These are phyloP conservation scores for Termitomyces sp. DNA, from an alignment of 768 basidiomycete genomes.

Conservation along the genomic window DNA sequence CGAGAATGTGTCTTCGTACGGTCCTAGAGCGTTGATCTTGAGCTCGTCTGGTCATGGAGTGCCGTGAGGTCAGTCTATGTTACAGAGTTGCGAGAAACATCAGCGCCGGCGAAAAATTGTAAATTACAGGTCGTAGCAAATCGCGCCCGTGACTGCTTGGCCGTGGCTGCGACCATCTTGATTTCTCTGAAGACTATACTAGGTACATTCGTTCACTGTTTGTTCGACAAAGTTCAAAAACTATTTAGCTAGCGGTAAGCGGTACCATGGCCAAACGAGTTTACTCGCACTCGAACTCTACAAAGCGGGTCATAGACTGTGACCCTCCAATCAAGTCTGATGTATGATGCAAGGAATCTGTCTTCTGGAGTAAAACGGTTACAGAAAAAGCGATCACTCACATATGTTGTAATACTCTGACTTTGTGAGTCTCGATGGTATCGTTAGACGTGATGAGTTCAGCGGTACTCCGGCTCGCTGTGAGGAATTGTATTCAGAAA, in stretches of 20 bases:
- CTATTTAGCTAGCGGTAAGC: not conserved
- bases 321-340: slow-evolving; percentile 19
- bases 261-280: not conserved
- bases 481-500: not conserved
- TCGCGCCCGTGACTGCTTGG: not conserved
- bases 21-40: not conserved
- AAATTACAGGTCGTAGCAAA: not conserved
- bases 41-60: not conserved
- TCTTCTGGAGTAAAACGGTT: not conserved
- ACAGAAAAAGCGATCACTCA: slow-evolving; percentile 9
- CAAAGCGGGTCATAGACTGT: slow-evolving; percentile 17
- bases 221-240: not conserved
- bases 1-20: not conserved
- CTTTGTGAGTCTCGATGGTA: slow-evolving; percentile 20
- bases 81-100: not conserved
- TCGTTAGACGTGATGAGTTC: slow-evolving; percentile 13
- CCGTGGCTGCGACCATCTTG: not conserved
- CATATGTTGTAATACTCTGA: slow-evolving; percentile 24
- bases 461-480: slow-evolving; percentile 24
- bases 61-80: not conserved
- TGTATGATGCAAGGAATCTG: not conserved
- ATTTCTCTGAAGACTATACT: not conserved
- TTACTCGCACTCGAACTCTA: slow-evolving; percentile 17
- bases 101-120: not conserved
- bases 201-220: not conserved